These are phyloP conservation scores for Taxillus chinensis DNA, from an alignment of 164 flowering plant species.

Conservation along the genomic window DNA sequence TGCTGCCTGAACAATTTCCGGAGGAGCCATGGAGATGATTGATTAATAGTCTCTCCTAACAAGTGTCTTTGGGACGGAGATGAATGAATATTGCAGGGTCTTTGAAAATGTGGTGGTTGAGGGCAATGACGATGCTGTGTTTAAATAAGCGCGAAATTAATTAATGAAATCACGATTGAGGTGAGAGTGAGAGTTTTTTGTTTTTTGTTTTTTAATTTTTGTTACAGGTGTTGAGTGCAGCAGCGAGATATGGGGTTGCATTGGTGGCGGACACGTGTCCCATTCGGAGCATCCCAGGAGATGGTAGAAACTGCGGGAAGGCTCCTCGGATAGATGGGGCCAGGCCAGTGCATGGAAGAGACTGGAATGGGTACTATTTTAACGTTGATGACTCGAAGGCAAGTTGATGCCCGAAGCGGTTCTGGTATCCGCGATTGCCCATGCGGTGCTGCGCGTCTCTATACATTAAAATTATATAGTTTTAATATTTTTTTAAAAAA, in stretches of 20 bases:
- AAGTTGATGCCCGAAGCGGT: too few species aligned
- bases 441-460: too few species aligned
- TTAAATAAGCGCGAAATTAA: neutral
- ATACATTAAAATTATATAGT: too few species aligned
- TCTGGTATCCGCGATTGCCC: too few species aligned
- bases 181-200: neutral
- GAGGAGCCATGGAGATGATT: neutral
- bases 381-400: too few species aligned
- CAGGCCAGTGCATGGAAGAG: neutral
- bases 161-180: neutral
- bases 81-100: neutral
- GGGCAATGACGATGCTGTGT: neutral
- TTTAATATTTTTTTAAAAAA: too few species aligned
- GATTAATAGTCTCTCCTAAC: too few species aligned
- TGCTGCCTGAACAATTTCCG: neutral
- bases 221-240: neutral
- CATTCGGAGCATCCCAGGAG: neutral
- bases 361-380: neutral
- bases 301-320: neutral
- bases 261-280: neutral
- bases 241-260: neutral
- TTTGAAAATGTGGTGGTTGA: neutral
- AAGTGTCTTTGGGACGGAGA: neutral
- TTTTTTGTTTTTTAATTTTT: too few species aligned
- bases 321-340: neutral